phyloP scores from a whole-genome alignment of 2,329 filamentous ascomycete genomes.

The Thelonectria blattea region DNA sequence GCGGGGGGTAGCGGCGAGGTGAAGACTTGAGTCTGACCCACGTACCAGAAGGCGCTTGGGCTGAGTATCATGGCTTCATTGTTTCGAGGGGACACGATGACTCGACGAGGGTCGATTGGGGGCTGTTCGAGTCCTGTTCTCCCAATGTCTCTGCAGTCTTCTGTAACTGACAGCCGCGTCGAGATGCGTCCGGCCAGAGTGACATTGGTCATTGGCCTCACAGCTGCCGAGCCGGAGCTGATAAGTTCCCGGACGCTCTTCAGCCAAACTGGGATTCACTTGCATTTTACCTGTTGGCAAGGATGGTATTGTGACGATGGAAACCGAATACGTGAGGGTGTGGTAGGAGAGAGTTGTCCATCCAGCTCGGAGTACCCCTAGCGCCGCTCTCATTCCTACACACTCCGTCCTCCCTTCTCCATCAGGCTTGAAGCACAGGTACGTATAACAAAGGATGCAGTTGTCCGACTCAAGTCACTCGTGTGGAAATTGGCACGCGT shows the following conservation, averaged over 20 bases:
- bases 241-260: background rate
- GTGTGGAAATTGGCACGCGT: constrained; percentile 23
- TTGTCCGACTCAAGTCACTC: background rate
- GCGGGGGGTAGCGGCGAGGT: background rate
- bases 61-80: background rate
- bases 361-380: background rate
- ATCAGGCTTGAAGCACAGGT: background rate
- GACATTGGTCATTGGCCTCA: no score
- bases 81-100: background rate
- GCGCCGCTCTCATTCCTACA: background rate
- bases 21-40: background rate
- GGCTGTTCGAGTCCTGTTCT: background rate
- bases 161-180: background rate
- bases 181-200: background rate
- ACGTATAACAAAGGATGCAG: background rate
- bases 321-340: background rate
- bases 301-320: background rate
- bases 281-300: background rate
- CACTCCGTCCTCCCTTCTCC: background rate
- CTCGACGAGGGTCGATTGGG: background rate
- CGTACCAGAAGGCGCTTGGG: constrained; percentile 1
- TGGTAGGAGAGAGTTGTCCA: constrained; percentile 2
- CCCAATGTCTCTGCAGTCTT: background rate
- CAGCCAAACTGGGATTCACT: background rate
- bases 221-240: background rate